Percentiles rank a stretch among this genome's conserved stretches.
These are phyloP conservation scores for Huntiella moniliformis DNA, from an alignment of 2,329 filamentous ascomycete species.

Conservation along the genomic window DNA sequence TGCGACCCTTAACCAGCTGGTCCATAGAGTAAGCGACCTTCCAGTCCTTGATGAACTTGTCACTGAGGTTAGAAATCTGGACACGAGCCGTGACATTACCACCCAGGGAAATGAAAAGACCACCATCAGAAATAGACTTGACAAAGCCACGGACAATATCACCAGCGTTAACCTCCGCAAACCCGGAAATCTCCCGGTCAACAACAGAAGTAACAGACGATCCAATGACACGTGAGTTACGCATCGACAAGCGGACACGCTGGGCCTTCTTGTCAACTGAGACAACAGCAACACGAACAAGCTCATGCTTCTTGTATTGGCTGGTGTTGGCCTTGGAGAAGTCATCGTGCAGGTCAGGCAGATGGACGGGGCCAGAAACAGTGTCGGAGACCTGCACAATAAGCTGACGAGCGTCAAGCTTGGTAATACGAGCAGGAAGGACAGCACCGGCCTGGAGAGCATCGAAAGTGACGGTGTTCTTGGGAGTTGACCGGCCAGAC, in stretches of 20 bases:
- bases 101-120: constrained; percentile 70
- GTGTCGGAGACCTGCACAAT: constrained; percentile 69
- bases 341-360: constrained; percentile 74
- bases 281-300: constrained; percentile 72
- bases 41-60: constrained; percentile 88
- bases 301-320: constrained; percentile 63
- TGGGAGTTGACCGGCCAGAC: constrained; percentile 22
- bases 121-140: constrained; percentile 75
- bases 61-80: constrained; percentile 73
- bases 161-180: constrained; percentile 54
- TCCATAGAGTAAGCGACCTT: constrained; percentile 74
- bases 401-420: constrained; percentile 64
- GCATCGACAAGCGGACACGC: constrained; percentile 58
- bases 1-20: constrained; percentile 75
- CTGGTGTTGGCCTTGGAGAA: constrained; percentile 63
- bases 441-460: constrained; percentile 63
- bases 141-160: constrained; percentile 81
- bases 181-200: constrained; percentile 58
- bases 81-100: constrained; percentile 67
- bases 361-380: constrained; percentile 59
- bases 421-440: constrained; percentile 66
- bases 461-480: constrained; percentile 40
- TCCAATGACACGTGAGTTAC: constrained; percentile 76
- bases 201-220: constrained; percentile 55
- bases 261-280: constrained; percentile 71